A percentile compares a stretch with the other conserved stretches of the same genome.
Evolutionary conservation across 768 basidiomycete genomes (phyloP).

Genomic region (Tulasnella sp.): DNA sequence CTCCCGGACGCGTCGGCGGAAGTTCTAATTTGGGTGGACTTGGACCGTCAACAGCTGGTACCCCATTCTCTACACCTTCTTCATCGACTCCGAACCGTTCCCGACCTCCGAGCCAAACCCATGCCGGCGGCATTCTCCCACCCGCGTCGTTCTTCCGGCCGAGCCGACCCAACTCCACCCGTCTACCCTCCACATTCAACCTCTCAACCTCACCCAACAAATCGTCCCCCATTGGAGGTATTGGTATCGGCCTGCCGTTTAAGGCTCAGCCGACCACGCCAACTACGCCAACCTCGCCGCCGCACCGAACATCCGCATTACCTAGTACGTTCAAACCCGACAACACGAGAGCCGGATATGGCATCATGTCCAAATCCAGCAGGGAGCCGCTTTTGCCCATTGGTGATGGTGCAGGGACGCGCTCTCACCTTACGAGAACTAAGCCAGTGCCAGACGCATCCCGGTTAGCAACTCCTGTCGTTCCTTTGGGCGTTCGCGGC

Average conservation of each 20-base stretch:
- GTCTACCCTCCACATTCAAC: constrained; percentile 23
- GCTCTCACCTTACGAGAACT: not conserved
- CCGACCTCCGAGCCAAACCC: constrained; percentile 1
- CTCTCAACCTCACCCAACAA: constrained; percentile 31
- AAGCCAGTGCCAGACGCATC: not conserved
- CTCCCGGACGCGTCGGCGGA: not conserved
- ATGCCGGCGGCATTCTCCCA: constrained; percentile 26
- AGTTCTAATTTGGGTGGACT: not conserved
- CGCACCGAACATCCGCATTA: not conserved
- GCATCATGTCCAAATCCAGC: constrained; percentile 40
- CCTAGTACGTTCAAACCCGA: constrained; percentile 1
- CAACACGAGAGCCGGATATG: constrained; percentile 1
- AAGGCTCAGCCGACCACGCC: not conserved
- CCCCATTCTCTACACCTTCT: not conserved
- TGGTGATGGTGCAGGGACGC: constrained; percentile 22
- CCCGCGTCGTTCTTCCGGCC: constrained; percentile 66
- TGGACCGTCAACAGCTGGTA: not conserved
- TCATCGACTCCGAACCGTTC: not conserved
- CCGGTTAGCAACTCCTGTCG: constrained; percentile 9
- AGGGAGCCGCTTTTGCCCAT: constrained; percentile 62
- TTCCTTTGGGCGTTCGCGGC: constrained; percentile 34
- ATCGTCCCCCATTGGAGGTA: constrained; percentile 1
- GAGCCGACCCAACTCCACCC: constrained; percentile 29
- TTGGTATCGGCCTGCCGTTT: constrained; percentile 9
- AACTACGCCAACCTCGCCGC: constrained; percentile 5